These are phyloP conservation scores for Thamnidium elegans DNA, from an alignment of 192 early-diverging fungal species.

Conservation along the genomic window DNA sequence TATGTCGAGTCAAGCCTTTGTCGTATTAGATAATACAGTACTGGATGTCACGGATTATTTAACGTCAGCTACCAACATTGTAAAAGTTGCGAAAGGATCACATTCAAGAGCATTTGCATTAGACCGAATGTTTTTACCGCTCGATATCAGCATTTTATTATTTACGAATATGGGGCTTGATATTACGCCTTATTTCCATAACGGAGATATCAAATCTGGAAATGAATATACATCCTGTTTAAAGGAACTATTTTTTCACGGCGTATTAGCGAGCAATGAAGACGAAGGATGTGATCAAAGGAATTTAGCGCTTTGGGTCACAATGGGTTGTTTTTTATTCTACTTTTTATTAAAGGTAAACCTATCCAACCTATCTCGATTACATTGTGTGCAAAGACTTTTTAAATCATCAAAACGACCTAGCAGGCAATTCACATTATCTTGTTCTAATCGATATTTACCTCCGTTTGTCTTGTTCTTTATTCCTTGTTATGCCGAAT, in stretches of 20 bases:
- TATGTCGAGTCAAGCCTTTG: slow-evolving; percentile 11
- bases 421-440: background rate
- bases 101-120: slow-evolving; percentile 23
- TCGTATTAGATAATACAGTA: slow-evolving; percentile 30
- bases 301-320: slow-evolving; percentile 32
- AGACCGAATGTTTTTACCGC: slow-evolving; percentile 35
- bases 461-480: slow-evolving; percentile 43
- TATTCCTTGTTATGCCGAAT: slow-evolving; percentile 72
- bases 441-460: background rate
- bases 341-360: slow-evolving; percentile 35
- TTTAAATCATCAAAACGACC: background rate
- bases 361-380: slow-evolving; percentile 30
- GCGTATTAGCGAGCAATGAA: slow-evolving; percentile 19
- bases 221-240: slow-evolving; percentile 20
- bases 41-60: slow-evolving; percentile 40
- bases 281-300: slow-evolving; percentile 22
- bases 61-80: slow-evolving; percentile 16
- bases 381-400: slow-evolving; percentile 16
- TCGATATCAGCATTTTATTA: slow-evolving; percentile 25
- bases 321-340: slow-evolving; percentile 23
- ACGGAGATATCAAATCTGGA: slow-evolving; percentile 5
- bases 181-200: slow-evolving; percentile 27
- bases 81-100: slow-evolving; percentile 13
- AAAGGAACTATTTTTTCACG: slow-evolving; percentile 28
- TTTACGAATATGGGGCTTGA: slow-evolving; percentile 29